phyloP scores from a whole-genome alignment of 176 grass and related monocot genomes.

The Paspalum notatum region DNA sequence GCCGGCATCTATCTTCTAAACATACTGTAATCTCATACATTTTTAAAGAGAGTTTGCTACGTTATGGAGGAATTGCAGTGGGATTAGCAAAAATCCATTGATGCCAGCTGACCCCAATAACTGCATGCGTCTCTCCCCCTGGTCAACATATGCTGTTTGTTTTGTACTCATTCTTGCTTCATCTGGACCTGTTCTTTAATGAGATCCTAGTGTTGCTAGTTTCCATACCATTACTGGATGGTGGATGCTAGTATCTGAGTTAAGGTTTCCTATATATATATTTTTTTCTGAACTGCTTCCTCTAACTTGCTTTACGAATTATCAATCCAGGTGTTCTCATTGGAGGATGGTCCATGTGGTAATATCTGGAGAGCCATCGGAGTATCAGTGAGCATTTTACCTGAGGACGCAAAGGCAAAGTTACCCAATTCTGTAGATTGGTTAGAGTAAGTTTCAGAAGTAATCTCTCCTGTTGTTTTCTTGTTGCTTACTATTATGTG shows the following conservation, averaged over 20 bases:
- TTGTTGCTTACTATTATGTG: conserved; percentile 7
- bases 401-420: conserved; percentile 28
- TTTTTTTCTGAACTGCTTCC: conserved; percentile 6
- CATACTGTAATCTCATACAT: too few relatives aligned
- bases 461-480: conserved; percentile 43
- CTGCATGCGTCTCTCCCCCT: too few relatives aligned
- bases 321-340: conserved; percentile 79
- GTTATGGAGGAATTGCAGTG: too few relatives aligned
- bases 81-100: too few relatives aligned
- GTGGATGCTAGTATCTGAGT: conserved; percentile 8
- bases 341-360: conserved; percentile 70
- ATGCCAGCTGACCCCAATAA: too few relatives aligned
- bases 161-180: neutral
- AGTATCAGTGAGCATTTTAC: conserved; percentile 59
- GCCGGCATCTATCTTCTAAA: too few relatives aligned
- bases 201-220: neutral
- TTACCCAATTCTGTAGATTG: conserved; percentile 65
- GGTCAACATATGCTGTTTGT: neutral
- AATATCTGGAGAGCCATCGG: conserved; percentile 69
- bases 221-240: neutral
- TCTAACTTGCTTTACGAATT: conserved; percentile 30
- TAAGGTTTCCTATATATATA: conserved; percentile 29
- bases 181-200: neutral
- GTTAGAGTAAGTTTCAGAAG: conserved; percentile 81
- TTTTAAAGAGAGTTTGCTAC: too few relatives aligned